These are phyloP conservation scores for Neofusicoccum parvum DNA, from an alignment of 2,329 filamentous ascomycete genomes.

Conservation along the genomic window DNA sequence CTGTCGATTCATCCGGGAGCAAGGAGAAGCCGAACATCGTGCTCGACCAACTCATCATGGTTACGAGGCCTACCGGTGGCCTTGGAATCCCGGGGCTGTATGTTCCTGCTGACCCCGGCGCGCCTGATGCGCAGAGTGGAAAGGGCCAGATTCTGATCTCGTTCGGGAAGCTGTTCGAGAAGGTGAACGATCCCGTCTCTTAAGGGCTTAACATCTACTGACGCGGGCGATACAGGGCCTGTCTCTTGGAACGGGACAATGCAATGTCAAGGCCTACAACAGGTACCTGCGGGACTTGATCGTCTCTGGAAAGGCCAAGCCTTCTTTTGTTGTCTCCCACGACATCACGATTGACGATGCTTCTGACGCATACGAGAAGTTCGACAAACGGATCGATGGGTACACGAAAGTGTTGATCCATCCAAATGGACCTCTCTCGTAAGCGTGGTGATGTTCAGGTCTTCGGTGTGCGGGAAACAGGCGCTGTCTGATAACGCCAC, in stretches of 20 bases:
- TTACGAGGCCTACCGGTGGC: slow-evolving; percentile 63
- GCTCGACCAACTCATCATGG: slow-evolving; percentile 64
- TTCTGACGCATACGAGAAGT: slow-evolving; percentile 64
- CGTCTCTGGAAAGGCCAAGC: slow-evolving; percentile 64
- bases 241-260: slow-evolving; percentile 63
- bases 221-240: slow-evolving; percentile 50
- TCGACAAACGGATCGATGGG: slow-evolving; percentile 66
- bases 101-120: slow-evolving; percentile 61
- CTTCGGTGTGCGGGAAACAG: too few species aligned
- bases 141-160: slow-evolving; percentile 66
- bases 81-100: slow-evolving; percentile 62
- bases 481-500: too few species aligned
- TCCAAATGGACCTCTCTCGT: slow-evolving; percentile 55
- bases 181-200: slow-evolving; percentile 45
- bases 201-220: not conserved
- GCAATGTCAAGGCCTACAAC: slow-evolving; percentile 70
- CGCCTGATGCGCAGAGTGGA: slow-evolving; percentile 61
- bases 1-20: slow-evolving; percentile 57
- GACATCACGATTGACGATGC: slow-evolving; percentile 66
- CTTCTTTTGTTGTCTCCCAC: slow-evolving; percentile 67
- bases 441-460: not conserved
- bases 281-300: slow-evolving; percentile 67
- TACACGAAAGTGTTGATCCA: slow-evolving; percentile 71
- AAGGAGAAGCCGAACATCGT: slow-evolving; percentile 66
- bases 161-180: slow-evolving; percentile 70